Conservation (phyloP, 1,284 basidiomycete genomes). For the Ganoderma sinense region DNA sequence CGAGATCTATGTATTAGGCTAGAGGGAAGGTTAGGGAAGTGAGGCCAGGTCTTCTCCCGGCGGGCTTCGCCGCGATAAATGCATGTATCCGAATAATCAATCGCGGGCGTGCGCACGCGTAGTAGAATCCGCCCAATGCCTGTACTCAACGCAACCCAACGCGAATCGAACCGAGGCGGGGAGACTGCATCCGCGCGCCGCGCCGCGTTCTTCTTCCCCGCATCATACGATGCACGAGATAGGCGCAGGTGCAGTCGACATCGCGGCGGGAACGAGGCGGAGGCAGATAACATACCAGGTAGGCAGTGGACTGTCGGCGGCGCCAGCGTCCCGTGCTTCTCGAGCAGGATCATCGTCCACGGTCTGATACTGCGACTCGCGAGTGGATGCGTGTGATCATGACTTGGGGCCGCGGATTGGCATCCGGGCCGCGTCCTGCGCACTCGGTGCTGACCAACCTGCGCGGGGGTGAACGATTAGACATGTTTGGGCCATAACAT, state of each 20-base stretch:
- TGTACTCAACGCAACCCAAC: neutral
- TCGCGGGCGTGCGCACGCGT: neutral
- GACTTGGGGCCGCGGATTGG: too few relatives aligned
- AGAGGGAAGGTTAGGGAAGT: neutral
- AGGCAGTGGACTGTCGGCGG: neutral
- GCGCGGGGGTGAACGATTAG: neutral
- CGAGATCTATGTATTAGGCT: too few relatives aligned
- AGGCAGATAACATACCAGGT: neutral
- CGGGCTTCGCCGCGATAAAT: neutral
- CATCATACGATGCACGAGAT: neutral
- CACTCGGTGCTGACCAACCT: constrained; percentile 1
- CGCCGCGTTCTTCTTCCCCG: neutral
- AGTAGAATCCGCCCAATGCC: neutral
- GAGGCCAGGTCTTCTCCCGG: neutral
- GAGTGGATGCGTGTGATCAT: neutral
- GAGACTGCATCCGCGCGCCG: neutral
- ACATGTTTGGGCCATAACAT: neutral
- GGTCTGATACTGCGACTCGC: neutral
- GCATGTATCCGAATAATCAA: neutral
- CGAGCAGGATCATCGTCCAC: neutral
- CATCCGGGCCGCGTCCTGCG: neutral
- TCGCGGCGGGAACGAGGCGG: constrained; percentile 6
- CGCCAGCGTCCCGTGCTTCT: constrained; percentile 2
- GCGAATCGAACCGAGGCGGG: neutral
- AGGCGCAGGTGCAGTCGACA: neutral